Conservation (phyloP, 768 basidiomycete species). For the Amanita exitialis region DNA sequence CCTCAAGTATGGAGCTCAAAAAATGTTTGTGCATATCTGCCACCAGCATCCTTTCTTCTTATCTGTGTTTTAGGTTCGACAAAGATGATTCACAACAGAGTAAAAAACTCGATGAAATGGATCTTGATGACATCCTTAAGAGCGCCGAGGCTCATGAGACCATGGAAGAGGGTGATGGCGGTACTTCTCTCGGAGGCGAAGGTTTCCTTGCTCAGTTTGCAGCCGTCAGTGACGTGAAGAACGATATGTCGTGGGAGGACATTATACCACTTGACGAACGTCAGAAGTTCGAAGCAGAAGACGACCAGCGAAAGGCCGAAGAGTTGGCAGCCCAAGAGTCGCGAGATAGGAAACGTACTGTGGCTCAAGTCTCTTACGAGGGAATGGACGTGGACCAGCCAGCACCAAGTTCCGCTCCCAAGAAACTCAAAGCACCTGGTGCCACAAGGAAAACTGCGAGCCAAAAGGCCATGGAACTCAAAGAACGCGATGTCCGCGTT, state of each 20-base stretch:
- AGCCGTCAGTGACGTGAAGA: conserved; percentile 94
- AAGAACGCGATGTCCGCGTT: conserved; percentile 94
- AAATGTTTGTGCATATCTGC: conserved; percentile 51
- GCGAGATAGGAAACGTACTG: conserved; percentile 71
- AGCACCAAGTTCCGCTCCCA: conserved; percentile 45
- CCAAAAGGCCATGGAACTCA: conserved; percentile 93
- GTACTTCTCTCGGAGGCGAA: conserved; percentile 94
- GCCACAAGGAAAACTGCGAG: conserved; percentile 82
- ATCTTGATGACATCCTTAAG: conserved; percentile 95
- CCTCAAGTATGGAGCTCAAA: conserved; percentile 97
- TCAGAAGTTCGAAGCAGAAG: conserved; percentile 73
- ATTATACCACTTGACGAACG: conserved; percentile 95
- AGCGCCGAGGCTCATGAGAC: conserved; percentile 98
- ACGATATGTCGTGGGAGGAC: conserved; percentile 98
- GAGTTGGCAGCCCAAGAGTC: conserved; percentile 61
- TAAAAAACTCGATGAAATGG: conserved; percentile 97
- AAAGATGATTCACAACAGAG: conserved; percentile 90
- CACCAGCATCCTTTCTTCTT: conserved; percentile 6
- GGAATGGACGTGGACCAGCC: conserved; percentile 88
- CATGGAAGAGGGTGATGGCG: conserved; percentile 70
- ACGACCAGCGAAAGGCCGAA: conserved; percentile 64
- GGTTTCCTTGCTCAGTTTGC: conserved; percentile 94
- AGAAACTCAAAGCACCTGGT: conserved; percentile 66
- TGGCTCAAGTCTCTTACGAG: conserved; percentile 83
- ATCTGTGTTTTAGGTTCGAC: conserved; percentile 68